Percentiles rank a stretch among this genome's conserved stretches.
phyloP scores from a whole-genome alignment of 352 stramenopile genomes.

The Aphanomyces cochlioides region DNA sequence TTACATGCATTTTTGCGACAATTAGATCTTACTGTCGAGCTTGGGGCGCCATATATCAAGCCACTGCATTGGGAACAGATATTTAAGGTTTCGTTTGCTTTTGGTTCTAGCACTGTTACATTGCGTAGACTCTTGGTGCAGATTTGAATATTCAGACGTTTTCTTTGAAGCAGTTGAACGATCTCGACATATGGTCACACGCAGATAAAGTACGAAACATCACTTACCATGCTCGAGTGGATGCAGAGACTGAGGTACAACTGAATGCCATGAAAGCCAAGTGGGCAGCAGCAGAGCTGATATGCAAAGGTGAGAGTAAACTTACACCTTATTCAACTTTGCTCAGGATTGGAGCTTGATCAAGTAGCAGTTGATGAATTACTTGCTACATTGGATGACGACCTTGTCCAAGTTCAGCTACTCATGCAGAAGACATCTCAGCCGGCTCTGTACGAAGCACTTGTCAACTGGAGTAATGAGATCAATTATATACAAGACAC shows the following conservation, averaged over 20 bases:
- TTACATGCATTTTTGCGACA: slow-evolving; percentile 1
- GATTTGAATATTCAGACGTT: slow-evolving; percentile 8
- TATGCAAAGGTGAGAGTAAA: background rate
- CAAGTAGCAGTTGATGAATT: slow-evolving; percentile 12
- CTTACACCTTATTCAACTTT: no score
- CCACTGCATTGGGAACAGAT: slow-evolving; percentile 22
- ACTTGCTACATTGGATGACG: slow-evolving; percentile 22
- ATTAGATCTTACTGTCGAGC: slow-evolving; percentile 16
- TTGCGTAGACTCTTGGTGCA: slow-evolving; percentile 6
- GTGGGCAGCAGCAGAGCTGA: slow-evolving; percentile 32
- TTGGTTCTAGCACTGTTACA: background rate
- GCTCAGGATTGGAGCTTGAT: slow-evolving; percentile 5
- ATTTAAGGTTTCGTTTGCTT: slow-evolving; percentile 24
- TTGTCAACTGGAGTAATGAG: slow-evolving; percentile 49
- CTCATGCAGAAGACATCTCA: slow-evolving; percentile 27
- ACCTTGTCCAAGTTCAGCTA: slow-evolving; percentile 21
- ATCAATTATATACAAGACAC: slow-evolving; percentile 58
- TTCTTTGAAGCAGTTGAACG: slow-evolving; percentile 20
- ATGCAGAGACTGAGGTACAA: slow-evolving; percentile 51
- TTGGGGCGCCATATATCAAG: slow-evolving; percentile 23
- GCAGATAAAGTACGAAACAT: slow-evolving; percentile 51
- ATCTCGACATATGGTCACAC: slow-evolving; percentile 14
- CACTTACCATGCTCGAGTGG: slow-evolving; percentile 47
- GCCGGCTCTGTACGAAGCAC: slow-evolving; percentile 18
- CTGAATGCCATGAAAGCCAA: slow-evolving; percentile 57